Evolutionary conservation across 805 yeast genomes (phyloP).

Genomic region (Soucietia sequanensis): DNA sequence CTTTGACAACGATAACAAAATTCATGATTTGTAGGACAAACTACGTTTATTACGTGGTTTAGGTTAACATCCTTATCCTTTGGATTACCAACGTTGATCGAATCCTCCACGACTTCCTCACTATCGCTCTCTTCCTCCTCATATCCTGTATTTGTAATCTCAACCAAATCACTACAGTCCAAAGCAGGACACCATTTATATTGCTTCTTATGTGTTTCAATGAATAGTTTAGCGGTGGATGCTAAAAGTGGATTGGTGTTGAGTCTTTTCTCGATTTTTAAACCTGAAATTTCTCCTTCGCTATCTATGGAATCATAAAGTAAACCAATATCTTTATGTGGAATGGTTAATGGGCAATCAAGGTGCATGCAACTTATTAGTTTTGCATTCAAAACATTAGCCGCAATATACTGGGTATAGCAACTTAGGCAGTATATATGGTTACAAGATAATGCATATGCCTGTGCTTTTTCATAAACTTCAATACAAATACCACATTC

Average conservation of each 20-base stretch:
- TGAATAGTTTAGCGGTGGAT: constrained; percentile 47
- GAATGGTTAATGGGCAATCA: constrained; percentile 45
- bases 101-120: constrained; percentile 6
- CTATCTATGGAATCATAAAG: constrained; percentile 3
- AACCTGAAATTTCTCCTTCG: constrained; percentile 5
- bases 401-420: constrained; percentile 57
- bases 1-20: constrained; percentile 77
- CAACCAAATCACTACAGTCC: constrained; percentile 67
- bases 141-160: constrained; percentile 14
- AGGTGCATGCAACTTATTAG: constrained; percentile 68
- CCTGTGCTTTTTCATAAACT: constrained; percentile 28
- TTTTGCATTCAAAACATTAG: constrained; percentile 40
- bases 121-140: constrained; percentile 19
- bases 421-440: constrained; percentile 74
- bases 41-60: constrained; percentile 35
- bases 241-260: constrained; percentile 31
- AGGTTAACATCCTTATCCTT: constrained; percentile 8
- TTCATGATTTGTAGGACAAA: constrained; percentile 62
- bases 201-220: constrained; percentile 46
- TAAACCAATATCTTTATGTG: constrained; percentile 37
- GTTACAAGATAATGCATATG: constrained; percentile 60
- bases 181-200: constrained; percentile 84
- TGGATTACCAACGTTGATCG: constrained; percentile 4
- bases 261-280: constrained; percentile 14
- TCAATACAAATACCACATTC: constrained; percentile 76